Base-by-base conservation (phyloP, 2,329 filamentous ascomycete species). In the Cryphonectria nitschkei region DNA sequence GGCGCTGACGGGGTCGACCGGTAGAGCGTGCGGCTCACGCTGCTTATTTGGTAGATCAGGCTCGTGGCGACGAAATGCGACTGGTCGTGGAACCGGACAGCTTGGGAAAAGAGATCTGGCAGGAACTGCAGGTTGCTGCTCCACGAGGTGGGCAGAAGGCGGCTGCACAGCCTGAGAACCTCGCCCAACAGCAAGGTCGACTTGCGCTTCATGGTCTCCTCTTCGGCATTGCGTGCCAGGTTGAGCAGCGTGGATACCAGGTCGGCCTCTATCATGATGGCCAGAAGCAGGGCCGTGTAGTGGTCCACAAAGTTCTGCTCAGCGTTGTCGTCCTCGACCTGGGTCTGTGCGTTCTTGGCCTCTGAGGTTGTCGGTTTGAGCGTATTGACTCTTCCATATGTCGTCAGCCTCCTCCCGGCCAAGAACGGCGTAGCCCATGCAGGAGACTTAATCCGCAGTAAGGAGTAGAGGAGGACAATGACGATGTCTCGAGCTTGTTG, bases 31-130 rank as follows among this genome's bases (percentile, higher is more conserved):
- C 94, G 90, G 79, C 95, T 99, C 75, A 99, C 94, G 78, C 95
- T 98, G 82, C 97, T 97, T 68, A 99, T 97, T 79, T 98, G 96
- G 77, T 98, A 99, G 16, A 99, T 93, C 26, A 97, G 97, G 9
- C 94, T 91, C 9, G 94, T 95, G 8, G 95, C 94, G 70, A 92
- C 86, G 75, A 95, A 95, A 68, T 93, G 90, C 34, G 90, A 87
- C 41, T 95, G 89, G 29, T 89, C 85, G 32, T 88, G 84, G 75
- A 95, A 93, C 46, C 90, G 87, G 1, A 93, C 87, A 5, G 95
- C 94, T 0, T 91, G 89, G 8, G 91, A 86, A 76, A 99, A 92
- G 1, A 98, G 85, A 73, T 95, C 92, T 0, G 96, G 96, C 26
- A 99, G 87, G 7, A 97, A 88, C 77, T 99, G 96, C 34, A 99